A percentile compares a stretch with the other conserved stretches of the same genome.
phyloP scores from a whole-genome alignment of 169 alveolate species.

The Theileria equi region DNA sequence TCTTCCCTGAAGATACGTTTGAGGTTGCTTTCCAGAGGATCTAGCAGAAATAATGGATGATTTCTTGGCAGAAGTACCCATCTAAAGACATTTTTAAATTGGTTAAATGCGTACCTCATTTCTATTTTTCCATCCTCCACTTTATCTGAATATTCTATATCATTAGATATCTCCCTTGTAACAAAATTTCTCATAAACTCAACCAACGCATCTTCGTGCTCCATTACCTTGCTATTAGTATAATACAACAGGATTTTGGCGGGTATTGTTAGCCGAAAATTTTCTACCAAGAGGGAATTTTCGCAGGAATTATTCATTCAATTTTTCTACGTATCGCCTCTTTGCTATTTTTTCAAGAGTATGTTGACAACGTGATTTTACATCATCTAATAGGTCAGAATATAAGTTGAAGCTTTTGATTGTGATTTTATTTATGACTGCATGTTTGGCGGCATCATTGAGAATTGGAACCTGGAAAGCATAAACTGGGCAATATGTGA shows the following conservation, averaged over 20 bases:
- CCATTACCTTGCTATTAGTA: background rate
- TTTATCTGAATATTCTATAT: conserved; percentile 8
- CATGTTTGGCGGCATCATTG: conserved; percentile 79
- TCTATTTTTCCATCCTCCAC: background rate
- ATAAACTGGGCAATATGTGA: conserved; percentile 77
- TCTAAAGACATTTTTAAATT: conserved; percentile 10
- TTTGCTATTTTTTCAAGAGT: conserved; percentile 6
- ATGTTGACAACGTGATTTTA: conserved; percentile 58
- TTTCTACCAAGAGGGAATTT: too few species aligned
- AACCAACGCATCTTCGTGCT: background rate
- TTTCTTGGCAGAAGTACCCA: conserved; percentile 22
- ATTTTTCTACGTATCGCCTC: too few species aligned
- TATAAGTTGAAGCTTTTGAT: conserved; percentile 76
- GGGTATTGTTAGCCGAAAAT: too few species aligned
- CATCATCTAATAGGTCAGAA: conserved; percentile 79
- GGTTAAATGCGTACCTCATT: conserved; percentile 16
- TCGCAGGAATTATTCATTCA: too few species aligned
- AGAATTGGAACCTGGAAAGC: conserved; percentile 80
- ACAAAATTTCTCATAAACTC: conserved; percentile 7
- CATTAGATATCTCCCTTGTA: background rate
- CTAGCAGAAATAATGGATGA: conserved; percentile 14
- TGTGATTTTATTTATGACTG: conserved; percentile 72
- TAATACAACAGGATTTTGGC: background rate
- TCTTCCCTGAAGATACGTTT: background rate
- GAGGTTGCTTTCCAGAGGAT: background rate